Evolutionary conservation across 257 asterid genomes (phyloP).

Genomic region (Salvia splendens): DNA sequence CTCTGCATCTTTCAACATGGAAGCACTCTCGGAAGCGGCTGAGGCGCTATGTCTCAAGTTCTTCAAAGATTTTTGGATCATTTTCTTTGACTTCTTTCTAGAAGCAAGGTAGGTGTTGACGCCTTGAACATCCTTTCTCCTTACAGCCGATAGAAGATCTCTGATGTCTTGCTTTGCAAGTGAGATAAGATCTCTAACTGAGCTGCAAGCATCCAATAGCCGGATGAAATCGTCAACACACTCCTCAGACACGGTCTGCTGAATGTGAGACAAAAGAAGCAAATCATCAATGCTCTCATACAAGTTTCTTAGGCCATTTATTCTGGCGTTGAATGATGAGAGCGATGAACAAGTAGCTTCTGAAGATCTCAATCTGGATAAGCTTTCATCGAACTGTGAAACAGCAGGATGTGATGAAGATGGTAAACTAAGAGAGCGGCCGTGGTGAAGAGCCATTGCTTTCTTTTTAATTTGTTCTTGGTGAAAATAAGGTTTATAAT

Average conservation of each 20-base stretch:
- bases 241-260: conserved; percentile 33
- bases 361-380: conserved; percentile 31
- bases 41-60: conserved; percentile 28
- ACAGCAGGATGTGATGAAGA: conserved; percentile 26
- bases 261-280: conserved; percentile 30
- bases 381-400: conserved; percentile 35
- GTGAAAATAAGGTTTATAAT: neutral
- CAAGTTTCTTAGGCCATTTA: conserved; percentile 34
- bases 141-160: conserved; percentile 40
- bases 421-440: conserved; percentile 53
- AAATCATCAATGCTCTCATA: conserved; percentile 4
- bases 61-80: conserved; percentile 28
- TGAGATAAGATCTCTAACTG: conserved; percentile 36
- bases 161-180: conserved; percentile 27
- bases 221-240: conserved; percentile 33
- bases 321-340: conserved; percentile 30
- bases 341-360: conserved; percentile 29
- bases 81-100: conserved; percentile 27
- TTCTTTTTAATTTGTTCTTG: neutral
- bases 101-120: neutral
- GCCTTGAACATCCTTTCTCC: conserved; percentile 31
- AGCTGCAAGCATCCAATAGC: conserved; percentile 40
- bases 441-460: conserved; percentile 42
- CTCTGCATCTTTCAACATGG: conserved; percentile 35
- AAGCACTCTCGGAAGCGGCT: neutral